Percentiles rank a stretch among this genome's conserved stretches.
Conservation (phyloP, 805 yeast species). For the Yarrowia osloensis region DNA sequence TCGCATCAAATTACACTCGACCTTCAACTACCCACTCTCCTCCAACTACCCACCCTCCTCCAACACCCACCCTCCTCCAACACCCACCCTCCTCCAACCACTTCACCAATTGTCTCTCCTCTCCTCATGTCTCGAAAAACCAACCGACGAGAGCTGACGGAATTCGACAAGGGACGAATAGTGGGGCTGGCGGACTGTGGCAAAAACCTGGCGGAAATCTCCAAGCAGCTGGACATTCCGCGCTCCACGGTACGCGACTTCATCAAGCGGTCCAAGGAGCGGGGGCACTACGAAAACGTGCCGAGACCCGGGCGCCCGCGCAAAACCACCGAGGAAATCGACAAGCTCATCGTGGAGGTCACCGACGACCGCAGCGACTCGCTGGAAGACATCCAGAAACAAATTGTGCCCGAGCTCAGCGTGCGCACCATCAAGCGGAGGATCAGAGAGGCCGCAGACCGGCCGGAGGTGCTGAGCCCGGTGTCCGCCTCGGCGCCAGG, state of each 20-base stretch:
- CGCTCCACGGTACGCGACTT: slow-evolving; percentile 33
- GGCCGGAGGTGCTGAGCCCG: neutral
- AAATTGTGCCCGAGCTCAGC: slow-evolving; percentile 29
- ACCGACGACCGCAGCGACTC: slow-evolving; percentile 28
- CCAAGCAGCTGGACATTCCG: slow-evolving; percentile 32
- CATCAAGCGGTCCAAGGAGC: slow-evolving; percentile 31
- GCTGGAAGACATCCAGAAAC: slow-evolving; percentile 31
- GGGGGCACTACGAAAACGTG: slow-evolving; percentile 31
- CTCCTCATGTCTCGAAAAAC: slow-evolving; percentile 30
- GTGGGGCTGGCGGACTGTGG: slow-evolving; percentile 33
- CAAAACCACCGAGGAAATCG: slow-evolving; percentile 30
- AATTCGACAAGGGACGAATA: slow-evolving; percentile 33
- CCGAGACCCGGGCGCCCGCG: slow-evolving; percentile 31
- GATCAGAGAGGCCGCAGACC: slow-evolving; percentile 30
- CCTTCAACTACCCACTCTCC: neutral
- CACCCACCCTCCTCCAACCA: neutral
- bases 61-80: neutral
- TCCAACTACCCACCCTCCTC: neutral
- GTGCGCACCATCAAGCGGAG: slow-evolving; percentile 31
- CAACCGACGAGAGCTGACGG: slow-evolving; percentile 32
- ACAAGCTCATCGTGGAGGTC: slow-evolving; percentile 29
- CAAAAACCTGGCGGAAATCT: slow-evolving; percentile 26
- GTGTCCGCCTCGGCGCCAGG: neutral
- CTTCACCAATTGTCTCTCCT: neutral
- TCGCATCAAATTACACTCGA: no score